phyloP scores from a whole-genome alignment of 2,329 filamentous ascomycete species.

The Aspergillus sp. region DNA sequence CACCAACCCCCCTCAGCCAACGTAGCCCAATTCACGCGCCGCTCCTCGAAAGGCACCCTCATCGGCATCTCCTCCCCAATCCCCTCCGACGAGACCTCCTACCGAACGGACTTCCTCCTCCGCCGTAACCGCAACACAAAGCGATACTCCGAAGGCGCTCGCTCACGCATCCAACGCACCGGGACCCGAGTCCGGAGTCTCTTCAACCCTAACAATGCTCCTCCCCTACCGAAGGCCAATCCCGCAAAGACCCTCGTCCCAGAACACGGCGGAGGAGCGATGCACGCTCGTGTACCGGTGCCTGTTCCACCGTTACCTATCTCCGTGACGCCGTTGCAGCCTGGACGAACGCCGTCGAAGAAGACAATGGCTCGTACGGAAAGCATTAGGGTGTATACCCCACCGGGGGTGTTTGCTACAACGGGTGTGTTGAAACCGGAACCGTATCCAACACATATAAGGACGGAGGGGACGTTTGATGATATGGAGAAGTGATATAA shows the following conservation, averaged over 20 bases:
- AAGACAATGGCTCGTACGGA: slow-evolving; percentile 40
- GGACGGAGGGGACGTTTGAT: slow-evolving; percentile 31
- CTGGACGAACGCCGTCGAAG: slow-evolving; percentile 23
- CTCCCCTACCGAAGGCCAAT: slow-evolving; percentile 1
- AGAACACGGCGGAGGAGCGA: background rate
- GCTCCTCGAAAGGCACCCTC: slow-evolving; percentile 35
- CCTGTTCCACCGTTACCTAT: slow-evolving; percentile 23
- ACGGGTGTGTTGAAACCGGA: slow-evolving; percentile 30
- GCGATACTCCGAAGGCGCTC: slow-evolving; percentile 27
- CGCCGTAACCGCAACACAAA: slow-evolving; percentile 25
- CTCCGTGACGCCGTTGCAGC: slow-evolving; percentile 11
- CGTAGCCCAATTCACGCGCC: slow-evolving; percentile 31
- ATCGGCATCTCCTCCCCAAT: slow-evolving; percentile 48
- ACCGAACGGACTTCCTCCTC: slow-evolving; percentile 49
- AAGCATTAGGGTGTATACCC: slow-evolving; percentile 51
- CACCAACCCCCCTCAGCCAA: slow-evolving; percentile 25
- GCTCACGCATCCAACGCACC: slow-evolving; percentile 38
- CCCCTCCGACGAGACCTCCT: slow-evolving; percentile 44
- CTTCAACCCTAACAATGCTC: slow-evolving; percentile 27
- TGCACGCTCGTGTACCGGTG: background rate
- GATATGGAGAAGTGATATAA: background rate
- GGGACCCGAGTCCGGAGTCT: slow-evolving; percentile 41
- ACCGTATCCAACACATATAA: slow-evolving; percentile 29
- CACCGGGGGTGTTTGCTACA: slow-evolving; percentile 36
- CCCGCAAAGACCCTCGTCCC: background rate